Evolutionary conservation across 768 basidiomycete species (phyloP), one percentile per base, ranked within the genome.

Genomic region (Wakefieldia striispora): DNA sequence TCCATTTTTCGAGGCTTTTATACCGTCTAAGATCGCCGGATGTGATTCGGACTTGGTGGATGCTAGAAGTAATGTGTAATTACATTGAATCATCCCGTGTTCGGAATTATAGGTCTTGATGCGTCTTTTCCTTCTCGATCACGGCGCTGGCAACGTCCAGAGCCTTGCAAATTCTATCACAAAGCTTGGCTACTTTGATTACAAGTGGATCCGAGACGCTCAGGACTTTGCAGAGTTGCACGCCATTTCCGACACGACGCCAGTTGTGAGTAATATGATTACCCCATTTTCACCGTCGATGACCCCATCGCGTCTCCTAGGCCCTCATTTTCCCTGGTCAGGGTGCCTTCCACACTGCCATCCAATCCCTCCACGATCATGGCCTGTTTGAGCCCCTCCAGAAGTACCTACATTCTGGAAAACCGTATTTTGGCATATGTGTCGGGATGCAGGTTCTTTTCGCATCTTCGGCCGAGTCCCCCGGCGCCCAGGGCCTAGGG

Each of bases 361-460:
- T 97, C 57, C 76, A 79, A 42, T 84, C 88, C 49, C 82, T 99
- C 43, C 70, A 72, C 14, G 67, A 77, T 16, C 83, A 83, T 53
- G 91, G 88, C 19, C 80, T 95, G 50, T 77, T 88, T 31, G 81
- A 88, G 55, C 93, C 91, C 21, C 76, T 99, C 49, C 80, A 78
- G 53, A 70, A 78, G 43, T 99, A 97, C 68, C 84, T 99, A 59
- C 70, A 71, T 14, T 91, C 91, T 11, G 95, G 97, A 21, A 81
- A 78, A 59, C 97, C 95, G 2, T 99, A 97, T 71, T 91, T 97
- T 70, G 92, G 92, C 34, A 98, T 99, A 74, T 99, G 97, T 72
- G 91, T 99, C 63, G 97, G 97, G 60, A 87, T 99, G 85, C 97
- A 99, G 70, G 82, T 97, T 49, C 88, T 99, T 53, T 98, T 93